Percentiles rank a stretch among this genome's conserved stretches.
These are phyloP conservation scores for Penicillium sp. DNA, from an alignment of 2,329 filamentous ascomycete genomes.

Conservation along the genomic window DNA sequence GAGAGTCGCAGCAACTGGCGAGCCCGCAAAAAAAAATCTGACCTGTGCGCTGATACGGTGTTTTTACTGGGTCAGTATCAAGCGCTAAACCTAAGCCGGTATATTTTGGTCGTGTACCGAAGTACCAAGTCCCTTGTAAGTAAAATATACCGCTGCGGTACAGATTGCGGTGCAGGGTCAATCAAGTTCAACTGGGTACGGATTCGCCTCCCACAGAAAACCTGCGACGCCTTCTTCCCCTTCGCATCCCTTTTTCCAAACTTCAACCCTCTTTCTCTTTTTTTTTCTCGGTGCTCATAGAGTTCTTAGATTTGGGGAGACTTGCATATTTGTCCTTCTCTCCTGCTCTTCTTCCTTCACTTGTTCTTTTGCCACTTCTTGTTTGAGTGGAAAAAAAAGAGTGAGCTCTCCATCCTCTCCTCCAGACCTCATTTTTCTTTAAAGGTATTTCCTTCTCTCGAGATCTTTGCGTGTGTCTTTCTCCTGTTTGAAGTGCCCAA, in stretches of 20 bases:
- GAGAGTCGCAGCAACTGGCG: conserved; percentile 14
- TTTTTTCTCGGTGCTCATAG: conserved; percentile 28
- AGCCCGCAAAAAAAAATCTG: conserved; percentile 13
- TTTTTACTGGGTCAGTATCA: neutral
- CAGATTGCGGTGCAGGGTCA: neutral
- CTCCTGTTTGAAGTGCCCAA: neutral
- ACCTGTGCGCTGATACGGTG: conserved; percentile 9
- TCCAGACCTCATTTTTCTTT: conserved; percentile 23
- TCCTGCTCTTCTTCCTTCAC: conserved; percentile 13
- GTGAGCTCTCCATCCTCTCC: conserved; percentile 15
- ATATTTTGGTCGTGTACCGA: neutral
- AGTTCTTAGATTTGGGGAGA: conserved; percentile 31
- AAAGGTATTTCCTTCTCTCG: conserved; percentile 11
- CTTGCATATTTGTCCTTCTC: conserved; percentile 28
- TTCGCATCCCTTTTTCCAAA: conserved; percentile 27
- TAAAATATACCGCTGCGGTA: neutral
- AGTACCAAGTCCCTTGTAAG: neutral
- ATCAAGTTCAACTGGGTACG: conserved; percentile 8
- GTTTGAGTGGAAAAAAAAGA: conserved; percentile 22
- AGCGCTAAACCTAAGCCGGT: neutral
- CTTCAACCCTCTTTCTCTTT: conserved; percentile 27
- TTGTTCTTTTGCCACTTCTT: conserved; percentile 24
- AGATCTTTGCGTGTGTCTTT: conserved; percentile 8
- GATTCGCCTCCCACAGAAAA: conserved; percentile 31
- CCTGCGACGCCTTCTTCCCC: conserved; percentile 18